Evolutionary conservation across 257 asterid genomes (phyloP), one percentile per base, ranked within the genome.

Genomic region (Fraxinus cuspidata): DNA sequence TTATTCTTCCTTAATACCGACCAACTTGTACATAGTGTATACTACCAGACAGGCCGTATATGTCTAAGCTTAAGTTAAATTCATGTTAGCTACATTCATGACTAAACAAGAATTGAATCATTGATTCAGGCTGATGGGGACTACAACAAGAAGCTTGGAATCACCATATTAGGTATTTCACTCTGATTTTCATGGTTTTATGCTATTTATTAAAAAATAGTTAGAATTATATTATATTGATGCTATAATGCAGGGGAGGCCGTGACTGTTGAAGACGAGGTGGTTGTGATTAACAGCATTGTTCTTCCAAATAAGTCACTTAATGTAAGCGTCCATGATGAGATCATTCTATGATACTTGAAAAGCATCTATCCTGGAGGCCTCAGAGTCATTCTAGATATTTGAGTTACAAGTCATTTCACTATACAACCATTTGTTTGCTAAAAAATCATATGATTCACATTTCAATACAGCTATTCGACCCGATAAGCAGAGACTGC

Each of bases 301-400:
- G 96, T 91, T 80, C 98, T 93, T 68, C 98, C 97, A n/a, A 87
- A 91, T 74, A 93, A 91, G 87, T 86, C 85, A 77, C 90, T 93
- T 75, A 90, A 91, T 77, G 70, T 89, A 38, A 87, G 97, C 29
- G 92, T 93, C 31, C 97, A 91, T 72, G 97, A 90, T 56, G 98
- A 93, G 79, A 91, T 93, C 83, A 91, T 93, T 70, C 90, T 93
- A 11, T 93, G 86, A 86, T 71, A 63, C 11, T 23, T 23, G 35
- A 4, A 32, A 4, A 63, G 31, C 19, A 25, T 63, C 68, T 60
- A 10, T 60, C 32, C 31, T 60, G 31, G 68, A 60, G 32, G 13
- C 16, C n/a, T 58, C 28, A 10, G 2, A 9, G 68, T 21, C 68
- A 25, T 60, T 60, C 31, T 56, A 60, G 28, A 23, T 21, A 10